Percentiles rank a stretch among this genome's conserved stretches.
These are phyloP conservation scores for Sordaria brevicollis DNA, from an alignment of 495 filamentous ascomycete genomes.

Conservation along the genomic window DNA sequence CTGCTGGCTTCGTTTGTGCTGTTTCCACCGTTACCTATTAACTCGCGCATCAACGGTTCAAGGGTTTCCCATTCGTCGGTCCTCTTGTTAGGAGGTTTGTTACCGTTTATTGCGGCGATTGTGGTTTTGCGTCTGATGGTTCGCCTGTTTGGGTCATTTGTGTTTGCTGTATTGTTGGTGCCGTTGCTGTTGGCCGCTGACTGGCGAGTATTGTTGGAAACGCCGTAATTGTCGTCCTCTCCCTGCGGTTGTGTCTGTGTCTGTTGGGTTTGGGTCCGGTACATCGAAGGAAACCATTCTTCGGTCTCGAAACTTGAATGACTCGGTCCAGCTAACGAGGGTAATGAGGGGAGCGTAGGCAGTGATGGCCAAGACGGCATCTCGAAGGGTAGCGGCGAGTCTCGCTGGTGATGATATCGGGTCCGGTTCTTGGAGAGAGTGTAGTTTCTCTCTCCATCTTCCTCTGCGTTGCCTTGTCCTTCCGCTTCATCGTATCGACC, in stretches of 20 bases:
- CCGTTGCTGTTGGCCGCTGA: background rate
- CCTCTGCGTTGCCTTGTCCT: background rate
- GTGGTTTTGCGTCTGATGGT: background rate
- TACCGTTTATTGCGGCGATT: background rate
- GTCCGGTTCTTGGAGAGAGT: background rate
- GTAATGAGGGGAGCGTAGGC: background rate
- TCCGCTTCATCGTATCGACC: background rate
- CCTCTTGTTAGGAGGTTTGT: no score
- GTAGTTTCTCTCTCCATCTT: background rate
- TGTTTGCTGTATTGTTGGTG: no score
- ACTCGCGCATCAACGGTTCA: conserved; percentile 13
- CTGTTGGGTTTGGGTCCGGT: background rate
- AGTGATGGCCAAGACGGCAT: background rate
- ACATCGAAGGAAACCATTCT: background rate
- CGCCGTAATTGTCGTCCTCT: background rate
- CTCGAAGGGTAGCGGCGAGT: background rate
- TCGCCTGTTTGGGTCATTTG: background rate
- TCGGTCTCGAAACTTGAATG: background rate
- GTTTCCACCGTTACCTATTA: background rate
- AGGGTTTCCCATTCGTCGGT: conserved; percentile 4
- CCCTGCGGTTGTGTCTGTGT: background rate
- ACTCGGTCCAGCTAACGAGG: background rate
- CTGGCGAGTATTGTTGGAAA: background rate
- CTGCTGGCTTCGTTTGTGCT: background rate
- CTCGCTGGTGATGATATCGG: background rate